Conservation (phyloP, 2,329 filamentous ascomycete genomes). For the Colletotrichum simmondsii region DNA sequence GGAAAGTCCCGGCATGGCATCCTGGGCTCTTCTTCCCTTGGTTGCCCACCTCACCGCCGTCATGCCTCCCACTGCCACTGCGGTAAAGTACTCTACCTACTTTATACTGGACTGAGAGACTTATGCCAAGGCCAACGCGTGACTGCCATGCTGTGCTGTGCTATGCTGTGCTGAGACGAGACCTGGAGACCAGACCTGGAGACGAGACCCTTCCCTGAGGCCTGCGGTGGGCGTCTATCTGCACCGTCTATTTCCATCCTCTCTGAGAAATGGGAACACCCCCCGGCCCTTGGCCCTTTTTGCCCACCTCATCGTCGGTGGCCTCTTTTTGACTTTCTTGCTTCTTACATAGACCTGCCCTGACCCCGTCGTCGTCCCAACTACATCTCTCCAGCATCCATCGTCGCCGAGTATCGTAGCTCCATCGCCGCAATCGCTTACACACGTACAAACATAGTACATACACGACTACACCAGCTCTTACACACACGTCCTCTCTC, state of each 20-base stretch:
- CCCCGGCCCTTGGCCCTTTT: conserved; percentile 4
- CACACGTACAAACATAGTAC: neutral
- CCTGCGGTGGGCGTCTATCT: conserved; percentile 16
- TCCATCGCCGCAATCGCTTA: neutral
- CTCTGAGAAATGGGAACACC: too few species aligned
- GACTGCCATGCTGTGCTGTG: conserved; percentile 6
- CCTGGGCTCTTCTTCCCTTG: neutral
- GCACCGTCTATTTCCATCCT: conserved; percentile 12
- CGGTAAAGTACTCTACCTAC: too few species aligned
- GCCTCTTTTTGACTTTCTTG: neutral
- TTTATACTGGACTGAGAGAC: neutral
- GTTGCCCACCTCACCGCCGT: neutral
- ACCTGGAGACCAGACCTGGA: neutral
- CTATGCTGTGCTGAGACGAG: conserved; percentile 27
- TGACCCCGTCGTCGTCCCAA: neutral
- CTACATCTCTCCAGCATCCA: neutral
- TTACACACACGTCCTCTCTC: neutral
- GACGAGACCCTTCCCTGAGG: conserved; percentile 11
- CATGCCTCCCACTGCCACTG: neutral
- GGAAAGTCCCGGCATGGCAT: neutral
- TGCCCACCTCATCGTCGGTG: neutral
- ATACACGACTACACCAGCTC: neutral
- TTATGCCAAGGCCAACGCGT: conserved; percentile 8
- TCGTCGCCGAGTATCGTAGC: neutral
- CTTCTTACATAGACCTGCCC: neutral